Evolutionary conservation across 176 grass and related monocot genomes (phyloP).

Genomic region (Eremochloa ophiuroides): DNA sequence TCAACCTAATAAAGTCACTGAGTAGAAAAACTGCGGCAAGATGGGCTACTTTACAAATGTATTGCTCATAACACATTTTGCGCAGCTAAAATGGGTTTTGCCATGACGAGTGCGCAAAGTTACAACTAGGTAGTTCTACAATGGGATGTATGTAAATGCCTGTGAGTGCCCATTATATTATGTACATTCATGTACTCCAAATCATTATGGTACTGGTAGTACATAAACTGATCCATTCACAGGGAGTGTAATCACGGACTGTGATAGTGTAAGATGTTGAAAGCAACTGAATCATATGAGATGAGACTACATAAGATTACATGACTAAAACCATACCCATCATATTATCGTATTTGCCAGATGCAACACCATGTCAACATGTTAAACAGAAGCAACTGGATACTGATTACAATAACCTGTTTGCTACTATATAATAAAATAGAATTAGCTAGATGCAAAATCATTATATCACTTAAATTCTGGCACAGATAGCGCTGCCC

Average conservation of each 20-base stretch:
- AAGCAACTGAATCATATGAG: not conserved
- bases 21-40: not conserved
- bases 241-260: not conserved
- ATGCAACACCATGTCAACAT: not conserved
- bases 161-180: not conserved
- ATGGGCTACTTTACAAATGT: not conserved
- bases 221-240: not conserved
- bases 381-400: not conserved
- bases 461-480: not conserved
- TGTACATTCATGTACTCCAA: not conserved
- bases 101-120: not conserved
- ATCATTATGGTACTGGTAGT: not conserved
- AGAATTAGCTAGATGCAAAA: not conserved
- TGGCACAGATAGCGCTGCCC: not conserved
- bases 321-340: not conserved
- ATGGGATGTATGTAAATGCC: not conserved
- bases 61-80: not conserved
- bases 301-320: not conserved
- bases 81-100: not conserved
- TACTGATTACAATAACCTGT: not conserved
- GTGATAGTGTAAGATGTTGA: not conserved
- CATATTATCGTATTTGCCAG: not conserved
- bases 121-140: not conserved
- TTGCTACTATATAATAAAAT: not conserved
- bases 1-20: not conserved